Conservation (phyloP, 768 basidiomycete species). For the Austroboletus eburneus region DNA sequence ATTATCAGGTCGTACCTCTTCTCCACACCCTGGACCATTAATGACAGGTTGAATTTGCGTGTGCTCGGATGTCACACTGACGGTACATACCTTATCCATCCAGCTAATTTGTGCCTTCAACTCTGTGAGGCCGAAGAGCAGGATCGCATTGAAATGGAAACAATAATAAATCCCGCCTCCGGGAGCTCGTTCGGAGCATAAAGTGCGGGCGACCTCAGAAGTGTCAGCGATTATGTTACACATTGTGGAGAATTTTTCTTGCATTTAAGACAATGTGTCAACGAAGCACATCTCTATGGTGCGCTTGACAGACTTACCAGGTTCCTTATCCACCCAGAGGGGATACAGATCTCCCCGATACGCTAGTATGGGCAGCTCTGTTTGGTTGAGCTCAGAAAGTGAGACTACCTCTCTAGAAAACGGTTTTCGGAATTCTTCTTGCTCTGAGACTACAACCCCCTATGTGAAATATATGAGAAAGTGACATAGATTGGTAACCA, state of each 20-base stretch:
- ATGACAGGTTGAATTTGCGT: neutral
- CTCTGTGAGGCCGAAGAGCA: conserved; percentile 42
- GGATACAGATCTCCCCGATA: conserved; percentile 15
- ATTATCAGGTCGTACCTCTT: conserved; percentile 4
- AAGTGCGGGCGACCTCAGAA: neutral
- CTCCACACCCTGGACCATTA: conserved; percentile 11
- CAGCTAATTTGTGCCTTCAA: conserved; percentile 43
- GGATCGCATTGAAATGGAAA: conserved; percentile 30
- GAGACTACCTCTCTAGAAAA: neutral
- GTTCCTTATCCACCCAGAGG: conserved; percentile 11
- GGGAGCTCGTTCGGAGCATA: neutral
- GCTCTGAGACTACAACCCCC: conserved; percentile 17
- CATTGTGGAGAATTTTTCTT: conserved; percentile 8
- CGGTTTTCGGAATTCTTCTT: conserved; percentile 15
- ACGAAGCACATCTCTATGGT: too few relatives aligned
- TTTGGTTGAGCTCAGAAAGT: neutral
- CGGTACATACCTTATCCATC: conserved; percentile 26
- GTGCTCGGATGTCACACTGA: neutral
- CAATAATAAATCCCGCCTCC: conserved; percentile 10
- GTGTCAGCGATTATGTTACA: conserved; percentile 12
- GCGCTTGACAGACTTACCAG: neutral
- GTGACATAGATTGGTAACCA: fast-evolving
- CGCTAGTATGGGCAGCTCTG: conserved; percentile 6
- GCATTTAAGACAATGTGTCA: neutral
- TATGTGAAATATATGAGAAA: neutral